Percentiles rank a stretch among this genome's conserved stretches.
phyloP scores from a whole-genome alignment of 768 basidiomycete genomes.

The Megacollybia marginata region DNA sequence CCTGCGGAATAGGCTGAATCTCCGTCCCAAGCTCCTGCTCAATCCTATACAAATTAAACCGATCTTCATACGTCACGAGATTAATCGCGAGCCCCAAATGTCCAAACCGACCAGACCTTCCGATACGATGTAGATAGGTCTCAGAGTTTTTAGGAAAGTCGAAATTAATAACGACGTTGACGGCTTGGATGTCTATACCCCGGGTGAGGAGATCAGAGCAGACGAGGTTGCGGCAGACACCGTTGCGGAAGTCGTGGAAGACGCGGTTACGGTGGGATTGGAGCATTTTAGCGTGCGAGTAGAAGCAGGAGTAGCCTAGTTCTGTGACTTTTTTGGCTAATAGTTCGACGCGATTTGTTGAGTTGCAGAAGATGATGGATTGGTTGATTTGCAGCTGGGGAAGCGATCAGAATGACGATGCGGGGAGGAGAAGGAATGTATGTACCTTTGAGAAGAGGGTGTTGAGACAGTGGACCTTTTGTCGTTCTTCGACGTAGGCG shows the following conservation, averaged over 20 bases:
- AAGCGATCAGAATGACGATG: conserved; percentile 3
- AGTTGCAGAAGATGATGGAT: conserved; percentile 99
- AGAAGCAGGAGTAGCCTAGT: conserved; percentile 99
- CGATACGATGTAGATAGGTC: conserved; percentile 97
- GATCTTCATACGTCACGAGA: conserved; percentile 94
- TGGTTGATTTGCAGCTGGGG: conserved; percentile 98
- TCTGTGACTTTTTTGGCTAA: conserved; percentile 99
- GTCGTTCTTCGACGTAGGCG: conserved; percentile 97
- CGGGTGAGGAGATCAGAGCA: conserved; percentile 97
- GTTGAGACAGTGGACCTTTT: conserved; percentile 99
- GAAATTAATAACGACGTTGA: conserved; percentile 99
- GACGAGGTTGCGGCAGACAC: conserved; percentile 97
- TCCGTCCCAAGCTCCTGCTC: conserved; percentile 98
- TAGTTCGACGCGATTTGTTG: conserved; percentile 98
- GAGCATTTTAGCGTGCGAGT: conserved; percentile 99
- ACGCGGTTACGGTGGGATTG: conserved; percentile 98
- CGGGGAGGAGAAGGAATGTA: neutral
- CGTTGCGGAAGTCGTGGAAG: conserved; percentile 99
- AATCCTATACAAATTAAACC: conserved; percentile 96
- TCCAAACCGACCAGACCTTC: conserved; percentile 95
- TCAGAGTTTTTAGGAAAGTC: conserved; percentile 99
- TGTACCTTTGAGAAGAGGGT: conserved; percentile 96
- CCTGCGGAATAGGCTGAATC: conserved; percentile 90
- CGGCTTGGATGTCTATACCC: conserved; percentile 99
- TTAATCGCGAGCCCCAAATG: conserved; percentile 97